phyloP scores from a whole-genome alignment of 2,329 filamentous ascomycete species.

The Diaporthe longicolla region DNA sequence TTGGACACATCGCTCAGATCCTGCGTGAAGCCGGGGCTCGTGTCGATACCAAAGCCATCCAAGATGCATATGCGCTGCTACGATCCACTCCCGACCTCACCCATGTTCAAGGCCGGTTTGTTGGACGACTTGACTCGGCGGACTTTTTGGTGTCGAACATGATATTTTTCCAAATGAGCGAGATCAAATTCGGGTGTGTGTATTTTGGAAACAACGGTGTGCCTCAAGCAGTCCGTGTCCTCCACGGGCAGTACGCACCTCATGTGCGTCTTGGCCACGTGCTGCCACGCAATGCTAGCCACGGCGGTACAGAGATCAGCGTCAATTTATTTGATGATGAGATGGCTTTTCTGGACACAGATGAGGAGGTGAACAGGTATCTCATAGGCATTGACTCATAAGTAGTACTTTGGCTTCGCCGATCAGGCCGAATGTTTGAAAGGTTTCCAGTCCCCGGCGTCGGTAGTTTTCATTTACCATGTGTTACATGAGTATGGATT shows the following conservation, averaged over 20 bases:
- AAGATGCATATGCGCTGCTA: conserved; percentile 23
- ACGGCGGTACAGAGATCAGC: not conserved
- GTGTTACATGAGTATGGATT: too few relatives aligned
- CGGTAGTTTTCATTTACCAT: too few relatives aligned
- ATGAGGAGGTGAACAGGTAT: not conserved
- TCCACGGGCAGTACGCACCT: not conserved
- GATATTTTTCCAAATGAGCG: conserved; percentile 1
- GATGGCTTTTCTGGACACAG: not conserved
- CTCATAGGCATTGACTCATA: not conserved
- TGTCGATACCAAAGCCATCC: not conserved
- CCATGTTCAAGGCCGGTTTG: conserved; percentile 57
- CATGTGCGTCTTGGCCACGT: conserved; percentile 21
- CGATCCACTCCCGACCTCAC: conserved; percentile 43
- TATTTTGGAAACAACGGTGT: conserved; percentile 4
- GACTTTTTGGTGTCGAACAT: conserved; percentile 21
- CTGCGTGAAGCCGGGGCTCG: not conserved
- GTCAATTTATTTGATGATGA: conserved; percentile 8
- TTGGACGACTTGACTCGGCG: conserved; percentile 54
- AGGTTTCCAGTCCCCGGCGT: too few relatives aligned
- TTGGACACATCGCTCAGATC: not conserved
- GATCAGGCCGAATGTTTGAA: too few relatives aligned
- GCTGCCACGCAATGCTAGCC: not conserved
- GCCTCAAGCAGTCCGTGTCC: conserved; percentile 1
- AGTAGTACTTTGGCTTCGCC: not conserved
- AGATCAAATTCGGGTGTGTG: not conserved